Base-by-base conservation (phyloP, 2,329 filamentous ascomycete species). In the Chaetothyriales sp. region DNA sequence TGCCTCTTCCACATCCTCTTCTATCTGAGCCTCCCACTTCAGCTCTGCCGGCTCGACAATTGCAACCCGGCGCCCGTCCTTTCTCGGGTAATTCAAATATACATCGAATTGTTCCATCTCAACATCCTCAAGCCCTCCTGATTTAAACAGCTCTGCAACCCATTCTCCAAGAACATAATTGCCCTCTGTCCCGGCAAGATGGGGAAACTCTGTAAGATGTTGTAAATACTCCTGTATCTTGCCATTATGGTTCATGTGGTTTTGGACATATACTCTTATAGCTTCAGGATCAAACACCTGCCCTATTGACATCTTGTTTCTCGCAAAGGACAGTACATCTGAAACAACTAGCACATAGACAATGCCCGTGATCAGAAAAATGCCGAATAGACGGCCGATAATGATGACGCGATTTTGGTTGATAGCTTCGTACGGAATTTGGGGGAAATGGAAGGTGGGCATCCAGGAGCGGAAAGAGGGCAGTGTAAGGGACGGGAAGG, bases 111-210 rank as follows among this genome's bases (percentile, higher is more conserved):
- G 80, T 61, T 94, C 85, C 62, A 88, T 75, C 48, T 74, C 71
- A 22, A 94, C 82, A 52, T 83, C 75, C 60, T 95, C 89, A 63
- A 98, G 75, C 3, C 80, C 78, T 46, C 83, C 82, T 48, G 76
- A 76, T 58, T 72, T 70, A 67, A 95, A 95, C 66, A 84, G 78
- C 62, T 81, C 81, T 67, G 89, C 78, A 51, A 95, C 80, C 73
- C 89, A 94, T 70, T 87, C 78, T 6, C 87, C 90, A 51, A 94
- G 75, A 46, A 84, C 86, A 62, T 84, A 89, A 69, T 94, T 90
- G 47, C 92, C 92, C 70, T 95, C 84, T 2, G 89, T 94, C n/a
- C 92, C 92, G 1, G 88, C 92, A 56, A 97, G 76, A 67, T 97
- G 92, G 56, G 92, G 86, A 65, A 86, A 95, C 51, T 78, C 78